These are phyloP conservation scores for Pyrus betulifolia DNA, from an alignment of 306 rosid genomes.

Conservation along the genomic window DNA sequence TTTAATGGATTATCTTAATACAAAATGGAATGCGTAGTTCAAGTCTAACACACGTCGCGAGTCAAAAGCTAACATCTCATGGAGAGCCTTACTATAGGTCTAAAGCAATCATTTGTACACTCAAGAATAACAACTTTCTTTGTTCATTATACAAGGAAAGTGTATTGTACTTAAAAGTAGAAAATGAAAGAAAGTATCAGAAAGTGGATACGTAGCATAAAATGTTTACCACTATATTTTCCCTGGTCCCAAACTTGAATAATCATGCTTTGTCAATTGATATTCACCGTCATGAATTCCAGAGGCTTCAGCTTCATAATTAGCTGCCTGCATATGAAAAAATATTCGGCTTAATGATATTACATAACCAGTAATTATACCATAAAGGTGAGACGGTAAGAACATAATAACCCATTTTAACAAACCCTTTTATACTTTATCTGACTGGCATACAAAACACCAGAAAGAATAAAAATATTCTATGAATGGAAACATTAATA, in stretches of 20 bases:
- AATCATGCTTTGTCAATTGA: conserved; percentile 72
- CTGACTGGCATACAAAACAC: background rate
- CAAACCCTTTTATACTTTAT: too few species aligned
- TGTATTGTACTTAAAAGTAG: background rate
- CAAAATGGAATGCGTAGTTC: background rate
- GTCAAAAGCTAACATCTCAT: background rate
- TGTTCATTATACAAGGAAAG: too few species aligned
- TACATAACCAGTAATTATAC: background rate
- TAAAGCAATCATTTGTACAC: background rate
- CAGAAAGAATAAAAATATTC: background rate
- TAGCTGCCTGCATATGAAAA: conserved; percentile 67
- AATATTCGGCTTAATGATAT: background rate
- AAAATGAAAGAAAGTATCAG: background rate
- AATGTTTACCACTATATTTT: conserved; percentile 69
- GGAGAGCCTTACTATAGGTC: background rate
- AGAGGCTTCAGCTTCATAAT: conserved; percentile 77
- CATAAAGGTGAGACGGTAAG: too few species aligned
- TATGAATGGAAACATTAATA: background rate
- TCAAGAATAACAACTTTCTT: too few species aligned
- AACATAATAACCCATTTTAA: background rate
- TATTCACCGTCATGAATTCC: conserved; percentile 62
- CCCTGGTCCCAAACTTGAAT: conserved; percentile 75
- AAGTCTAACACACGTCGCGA: background rate
- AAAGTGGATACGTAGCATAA: conserved; percentile 13
- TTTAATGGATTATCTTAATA: background rate